Evolutionary conservation across 2,329 filamentous ascomycete genomes (phyloP).

Genomic region (Akanthomyces muscarius): DNA sequence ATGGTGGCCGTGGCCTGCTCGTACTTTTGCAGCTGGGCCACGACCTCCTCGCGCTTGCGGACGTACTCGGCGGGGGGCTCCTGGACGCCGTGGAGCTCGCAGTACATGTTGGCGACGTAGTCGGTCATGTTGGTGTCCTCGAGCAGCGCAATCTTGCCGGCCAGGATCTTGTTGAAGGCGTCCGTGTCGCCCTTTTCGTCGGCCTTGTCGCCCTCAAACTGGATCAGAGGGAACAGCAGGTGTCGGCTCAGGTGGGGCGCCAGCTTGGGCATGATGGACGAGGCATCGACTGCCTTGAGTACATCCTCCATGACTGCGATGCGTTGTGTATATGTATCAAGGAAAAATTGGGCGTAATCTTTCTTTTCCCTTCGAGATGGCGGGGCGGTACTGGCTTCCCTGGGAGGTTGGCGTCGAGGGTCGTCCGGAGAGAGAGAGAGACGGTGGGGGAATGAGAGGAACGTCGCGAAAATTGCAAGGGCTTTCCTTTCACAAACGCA

Average conservation of each 20-base stretch:
- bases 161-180: conserved; percentile 65
- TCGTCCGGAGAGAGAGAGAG: not conserved
- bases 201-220: conserved; percentile 81
- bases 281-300: conserved; percentile 57
- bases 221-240: conserved; percentile 91
- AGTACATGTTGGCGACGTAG: conserved; percentile 89
- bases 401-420: conserved; percentile 9
- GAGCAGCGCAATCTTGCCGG: conserved; percentile 88
- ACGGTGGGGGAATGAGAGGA: not conserved
- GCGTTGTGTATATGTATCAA: conserved; percentile 18
- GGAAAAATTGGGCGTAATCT: conserved; percentile 11
- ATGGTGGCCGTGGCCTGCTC: conserved; percentile 88
- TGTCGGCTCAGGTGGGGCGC: conserved; percentile 92
- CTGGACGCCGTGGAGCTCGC: conserved; percentile 77
- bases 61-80: conserved; percentile 79
- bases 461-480: conserved; percentile 22
- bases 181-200: conserved; percentile 63
- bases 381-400: not conserved
- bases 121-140: conserved; percentile 99
- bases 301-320: conserved; percentile 37
- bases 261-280: conserved; percentile 82
- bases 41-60: conserved; percentile 83
- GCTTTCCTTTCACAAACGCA: conserved; percentile 19
- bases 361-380: not conserved
- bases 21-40: conserved; percentile 76